These are phyloP conservation scores for Tulasnella sp. DNA, from an alignment of 768 basidiomycete species.

Conservation along the genomic window DNA sequence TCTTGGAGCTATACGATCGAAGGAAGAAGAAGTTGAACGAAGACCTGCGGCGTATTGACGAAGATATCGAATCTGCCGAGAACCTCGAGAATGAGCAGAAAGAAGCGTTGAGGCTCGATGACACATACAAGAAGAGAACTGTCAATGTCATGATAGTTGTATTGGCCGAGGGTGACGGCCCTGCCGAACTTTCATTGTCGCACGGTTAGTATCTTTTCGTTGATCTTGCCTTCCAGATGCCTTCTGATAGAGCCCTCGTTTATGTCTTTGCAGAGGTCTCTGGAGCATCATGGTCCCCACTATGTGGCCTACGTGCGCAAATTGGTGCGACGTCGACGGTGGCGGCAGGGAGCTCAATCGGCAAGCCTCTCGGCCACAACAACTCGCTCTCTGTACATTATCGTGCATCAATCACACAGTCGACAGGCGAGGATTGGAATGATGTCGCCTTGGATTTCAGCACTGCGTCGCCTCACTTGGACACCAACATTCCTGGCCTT, in stretches of 20 bases:
- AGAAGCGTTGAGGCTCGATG: constrained; percentile 17
- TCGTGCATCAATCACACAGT: constrained; percentile 19
- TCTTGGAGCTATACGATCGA: constrained; percentile 28
- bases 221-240: background rate
- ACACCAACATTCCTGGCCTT: constrained; percentile 16
- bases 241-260: constrained; percentile 6
- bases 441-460: constrained; percentile 15
- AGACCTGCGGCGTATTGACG: background rate
- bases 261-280: constrained; percentile 32
- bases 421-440: constrained; percentile 20
- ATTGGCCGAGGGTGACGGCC: constrained; percentile 29
- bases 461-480: constrained; percentile 17
- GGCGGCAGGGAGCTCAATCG: background rate
- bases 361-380: background rate
- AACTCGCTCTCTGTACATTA: constrained; percentile 15
- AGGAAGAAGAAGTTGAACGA: background rate
- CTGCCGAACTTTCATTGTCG: constrained; percentile 38
- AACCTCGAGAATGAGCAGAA: constrained; percentile 26
- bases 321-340: constrained; percentile 32
- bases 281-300: constrained; percentile 40
- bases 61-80: constrained; percentile 8
- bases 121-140: constrained; percentile 21
- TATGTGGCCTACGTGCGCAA: constrained; percentile 48
- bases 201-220: constrained; percentile 35
- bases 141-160: constrained; percentile 34